Base-by-base conservation (phyloP, 225 moss, liverwort and hornwort genomes). In the Ulota crispa region DNA sequence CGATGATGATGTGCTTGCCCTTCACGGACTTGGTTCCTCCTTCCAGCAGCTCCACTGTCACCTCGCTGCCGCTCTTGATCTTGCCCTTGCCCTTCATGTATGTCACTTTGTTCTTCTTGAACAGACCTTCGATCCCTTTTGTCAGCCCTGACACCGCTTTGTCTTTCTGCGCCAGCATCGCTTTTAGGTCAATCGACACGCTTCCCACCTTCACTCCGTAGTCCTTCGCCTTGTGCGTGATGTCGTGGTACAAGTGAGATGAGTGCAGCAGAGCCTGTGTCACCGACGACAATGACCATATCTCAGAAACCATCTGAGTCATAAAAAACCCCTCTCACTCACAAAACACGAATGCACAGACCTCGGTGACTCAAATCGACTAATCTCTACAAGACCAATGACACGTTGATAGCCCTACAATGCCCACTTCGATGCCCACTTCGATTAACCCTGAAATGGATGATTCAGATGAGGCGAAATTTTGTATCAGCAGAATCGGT, bases 141-240 rank as follows among this genome's bases (percentile, higher is more conserved):
- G 95, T 98, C 72, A 98, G 85, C 13, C 98, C 98, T 39, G 84
- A 69, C 55, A 95, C 98, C 41, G 95, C 98, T 70, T 83, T 93
- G 45, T 93, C 91, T 62, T 98, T 98, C 83, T 98, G 95, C 78
- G 88, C 88, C 98, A 98, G 95, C 98, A 98, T 98, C 59, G 94
- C 92, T 12, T 85, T 78, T 9, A 98, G 80, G 87, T 98, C 93
- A 31, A 95, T 85, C 19, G 80, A 78, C 2, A 98, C 73, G 80
- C 74, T 87, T 4, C 84, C 88, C 12, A 97, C 1, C 52, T 89
- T 92, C 47, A 97, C 95, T 85, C 97, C 97, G 64, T 95, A 97
- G 83, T 79, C 91, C 5, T 18, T 50, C 50, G 75, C 95, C 95
- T 66, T 94, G 85, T 21, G 97, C 95, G 24, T 98, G 50, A 50